Evolutionary conservation across 2,329 filamentous ascomycete species (phyloP), one percentile per base, ranked within the genome.

Genomic region (Fusarium sulawesiense): DNA sequence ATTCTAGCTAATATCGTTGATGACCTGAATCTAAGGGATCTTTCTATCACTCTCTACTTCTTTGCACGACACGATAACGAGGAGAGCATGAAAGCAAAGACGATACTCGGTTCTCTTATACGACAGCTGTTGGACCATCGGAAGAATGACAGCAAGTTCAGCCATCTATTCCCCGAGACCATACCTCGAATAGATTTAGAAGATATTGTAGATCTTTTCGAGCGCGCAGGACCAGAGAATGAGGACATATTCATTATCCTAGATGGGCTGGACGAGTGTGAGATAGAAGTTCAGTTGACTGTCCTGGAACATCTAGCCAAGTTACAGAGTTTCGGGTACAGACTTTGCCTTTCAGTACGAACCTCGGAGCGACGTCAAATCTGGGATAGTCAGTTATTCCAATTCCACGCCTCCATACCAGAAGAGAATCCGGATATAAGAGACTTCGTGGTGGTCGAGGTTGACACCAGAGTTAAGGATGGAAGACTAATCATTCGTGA

Each of bases 1-100:
- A 51, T 81, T 10, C 48, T 84, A 6, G 82, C 83, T 3, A 85
- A 83, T 53, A 77, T 85, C 1, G 75, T 84, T 1, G 78, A 81
- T 49, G 78, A 82, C 44, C 46, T 83, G 3, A 74, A 77, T 41
- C 65, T 80, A 0, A 12, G 68, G 3, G 8, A 9, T 0, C 7
- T 44, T 1, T 4, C 20, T 1, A 20, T 20, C 0, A 47, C 46
- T 3, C 6, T 30, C 0, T 80, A 78, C 49, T 81, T 81, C 60
- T 81, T 82, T 48, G 79, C 76, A 20, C 70, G 74, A 0, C 59
- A 79, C 23, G 76, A 81, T 13, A 70, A 74, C 2, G 30, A 60
- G 3, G 75, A 79, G 3, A 78, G 76, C 21, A 57, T 81, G 6
- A 68, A 68, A 20, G 60, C 75, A 0, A 49, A 66, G 2, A 78